These are phyloP conservation scores for Ogataea paradorogensis DNA, from an alignment of 805 yeast genomes.

Conservation along the genomic window DNA sequence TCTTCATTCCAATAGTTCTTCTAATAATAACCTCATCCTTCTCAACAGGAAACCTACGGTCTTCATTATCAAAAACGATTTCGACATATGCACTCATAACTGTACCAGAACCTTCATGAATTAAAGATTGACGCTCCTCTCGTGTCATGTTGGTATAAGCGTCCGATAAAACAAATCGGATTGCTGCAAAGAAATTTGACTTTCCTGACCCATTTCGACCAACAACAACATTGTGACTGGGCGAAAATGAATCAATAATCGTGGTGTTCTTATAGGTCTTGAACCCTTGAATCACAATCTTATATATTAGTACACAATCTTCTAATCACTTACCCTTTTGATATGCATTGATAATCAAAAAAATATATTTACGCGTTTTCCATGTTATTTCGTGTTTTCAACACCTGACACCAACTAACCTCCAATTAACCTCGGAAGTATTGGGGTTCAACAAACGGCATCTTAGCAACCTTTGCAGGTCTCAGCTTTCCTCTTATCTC, in stretches of 20 bases:
- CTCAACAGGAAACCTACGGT: slow-evolving; percentile 67
- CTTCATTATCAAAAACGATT: slow-evolving; percentile 78
- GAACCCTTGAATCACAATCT: slow-evolving; percentile 84
- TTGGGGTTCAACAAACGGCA: slow-evolving; percentile 79
- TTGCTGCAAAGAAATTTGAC: slow-evolving; percentile 92
- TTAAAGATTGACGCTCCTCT: slow-evolving; percentile 81
- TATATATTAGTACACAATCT: slow-evolving; percentile 6
- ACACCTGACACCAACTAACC: slow-evolving; percentile 6
- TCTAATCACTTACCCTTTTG: slow-evolving; percentile 27
- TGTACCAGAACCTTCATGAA: slow-evolving; percentile 88
- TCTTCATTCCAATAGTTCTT: slow-evolving; percentile 89
- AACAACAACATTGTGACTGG: slow-evolving; percentile 80
- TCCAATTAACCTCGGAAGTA: slow-evolving; percentile 50
- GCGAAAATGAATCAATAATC: slow-evolving; percentile 70
- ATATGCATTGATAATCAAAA: slow-evolving; percentile 16
- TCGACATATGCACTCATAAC: slow-evolving; percentile 94
- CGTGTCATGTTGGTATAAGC: slow-evolving; percentile 80
- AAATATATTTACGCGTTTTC: slow-evolving; percentile 7
- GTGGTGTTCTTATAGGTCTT: slow-evolving; percentile 88
- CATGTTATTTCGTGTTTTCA: background rate
- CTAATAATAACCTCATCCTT: slow-evolving; percentile 69
- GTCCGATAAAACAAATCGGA: slow-evolving; percentile 87
- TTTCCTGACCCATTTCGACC: slow-evolving; percentile 98
- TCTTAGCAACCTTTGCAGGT: slow-evolving; percentile 69
- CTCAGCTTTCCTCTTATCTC: slow-evolving; percentile 82